Conservation (phyloP, 1,139 yeast species). For the Taiozyma sp. region DNA sequence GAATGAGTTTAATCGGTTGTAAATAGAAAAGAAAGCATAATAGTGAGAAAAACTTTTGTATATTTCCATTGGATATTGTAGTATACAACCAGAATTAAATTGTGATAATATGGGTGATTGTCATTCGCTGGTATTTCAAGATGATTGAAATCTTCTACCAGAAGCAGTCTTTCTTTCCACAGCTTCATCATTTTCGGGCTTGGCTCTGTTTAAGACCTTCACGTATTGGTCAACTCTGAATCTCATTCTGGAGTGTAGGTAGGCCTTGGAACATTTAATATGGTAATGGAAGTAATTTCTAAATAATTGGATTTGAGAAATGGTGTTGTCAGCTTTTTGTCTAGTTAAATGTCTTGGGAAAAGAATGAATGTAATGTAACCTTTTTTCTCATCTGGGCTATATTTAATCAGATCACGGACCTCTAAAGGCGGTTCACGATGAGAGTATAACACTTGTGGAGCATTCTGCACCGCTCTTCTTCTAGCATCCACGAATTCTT, state of each 20-base stretch:
- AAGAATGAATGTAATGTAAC: constrained; percentile 72
- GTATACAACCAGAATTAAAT: background rate
- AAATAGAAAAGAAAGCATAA: background rate
- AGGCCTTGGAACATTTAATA: constrained; percentile 96
- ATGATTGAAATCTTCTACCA: constrained; percentile 57
- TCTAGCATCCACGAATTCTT: constrained; percentile 97
- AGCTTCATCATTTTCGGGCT: constrained; percentile 80
- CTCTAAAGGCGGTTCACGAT: constrained; percentile 90
- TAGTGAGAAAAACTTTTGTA: background rate
- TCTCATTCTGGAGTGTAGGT: constrained; percentile 98
- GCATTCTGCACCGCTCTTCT: constrained; percentile 95
- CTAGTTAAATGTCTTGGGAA: constrained; percentile 55
- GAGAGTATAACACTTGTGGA: constrained; percentile 93
- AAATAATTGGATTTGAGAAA: constrained; percentile 84
- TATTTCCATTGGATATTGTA: background rate
- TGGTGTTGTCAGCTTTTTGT: constrained; percentile 76
- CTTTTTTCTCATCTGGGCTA: constrained; percentile 49
- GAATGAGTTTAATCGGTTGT: constrained; percentile 23
- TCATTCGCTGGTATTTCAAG: background rate
- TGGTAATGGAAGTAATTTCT: constrained; percentile 98
- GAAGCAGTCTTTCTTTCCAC: constrained; percentile 77
- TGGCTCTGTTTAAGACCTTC: constrained; percentile 93
- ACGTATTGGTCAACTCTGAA: constrained; percentile 88
- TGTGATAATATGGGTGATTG: too few relatives aligned
- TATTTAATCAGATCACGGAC: constrained; percentile 41